Percentiles rank a stretch among this genome's conserved stretches.
Evolutionary conservation across 805 yeast species (phyloP).

Genomic region (Jamesozyma lodderae): DNA sequence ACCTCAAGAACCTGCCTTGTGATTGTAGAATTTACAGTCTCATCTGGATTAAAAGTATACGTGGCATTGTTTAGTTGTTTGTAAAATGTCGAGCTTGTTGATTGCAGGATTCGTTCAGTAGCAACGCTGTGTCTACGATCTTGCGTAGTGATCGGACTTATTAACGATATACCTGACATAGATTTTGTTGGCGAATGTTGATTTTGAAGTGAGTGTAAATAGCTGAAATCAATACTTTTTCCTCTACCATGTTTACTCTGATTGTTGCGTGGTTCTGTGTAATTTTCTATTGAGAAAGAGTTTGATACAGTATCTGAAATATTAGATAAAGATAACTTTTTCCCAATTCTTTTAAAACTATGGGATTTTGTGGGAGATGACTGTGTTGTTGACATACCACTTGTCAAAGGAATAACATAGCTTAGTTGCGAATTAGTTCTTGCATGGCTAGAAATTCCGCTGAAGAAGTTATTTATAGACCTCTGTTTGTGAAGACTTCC

Average conservation of each 20-base stretch:
- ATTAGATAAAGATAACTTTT: constrained; percentile 26
- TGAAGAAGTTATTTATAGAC: constrained; percentile 10
- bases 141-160: constrained; percentile 4
- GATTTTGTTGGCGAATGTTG: constrained; percentile 29
- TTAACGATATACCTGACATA: constrained; percentile 10
- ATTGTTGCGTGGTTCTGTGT: background rate
- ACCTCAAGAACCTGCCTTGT: background rate
- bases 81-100: constrained; percentile 11
- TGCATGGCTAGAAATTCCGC: constrained; percentile 10
- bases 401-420: background rate
- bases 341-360: constrained; percentile 22
- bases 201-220: constrained; percentile 25
- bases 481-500: constrained; percentile 13
- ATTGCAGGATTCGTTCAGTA: constrained; percentile 6
- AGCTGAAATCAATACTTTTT: constrained; percentile 26
- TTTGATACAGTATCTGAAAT: constrained; percentile 16
- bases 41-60: constrained; percentile 4
- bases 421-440: constrained; percentile 19
- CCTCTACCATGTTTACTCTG: constrained; percentile 18
- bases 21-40: constrained; percentile 2
- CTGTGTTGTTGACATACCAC: constrained; percentile 8
- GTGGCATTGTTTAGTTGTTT: constrained; percentile 7
- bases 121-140: constrained; percentile 15
- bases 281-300: background rate
- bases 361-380: constrained; percentile 26